Conservation (phyloP, 768 basidiomycete genomes). For the Auricularia sp. region DNA sequence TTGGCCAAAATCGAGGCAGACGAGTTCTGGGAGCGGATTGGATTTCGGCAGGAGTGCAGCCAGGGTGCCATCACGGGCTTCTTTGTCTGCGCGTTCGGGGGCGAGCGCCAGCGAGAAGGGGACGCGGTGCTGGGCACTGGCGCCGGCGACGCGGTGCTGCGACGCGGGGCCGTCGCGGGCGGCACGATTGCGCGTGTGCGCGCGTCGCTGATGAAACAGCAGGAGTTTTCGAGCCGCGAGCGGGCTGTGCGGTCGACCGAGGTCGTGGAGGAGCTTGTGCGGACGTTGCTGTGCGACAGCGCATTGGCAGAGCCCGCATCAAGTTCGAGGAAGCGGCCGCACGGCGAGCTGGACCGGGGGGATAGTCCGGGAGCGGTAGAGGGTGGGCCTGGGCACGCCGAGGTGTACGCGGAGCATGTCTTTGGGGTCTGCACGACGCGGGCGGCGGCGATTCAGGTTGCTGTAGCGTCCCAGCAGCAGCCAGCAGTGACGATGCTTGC, state of each 20-base stretch:
- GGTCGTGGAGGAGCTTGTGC: conserved; percentile 42
- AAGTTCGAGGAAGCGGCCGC: background rate
- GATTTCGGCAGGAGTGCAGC: conserved; percentile 89
- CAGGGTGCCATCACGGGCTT: conserved; percentile 89
- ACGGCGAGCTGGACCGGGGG: background rate
- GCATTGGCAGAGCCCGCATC: background rate
- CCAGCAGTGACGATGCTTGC: conserved; percentile 46
- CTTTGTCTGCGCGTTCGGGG: conserved; percentile 52
- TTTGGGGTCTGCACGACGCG: background rate
- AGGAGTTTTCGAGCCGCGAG: conserved; percentile 66
- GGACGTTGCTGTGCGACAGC: background rate
- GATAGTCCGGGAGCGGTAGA: background rate
- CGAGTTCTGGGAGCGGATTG: conserved; percentile 98
- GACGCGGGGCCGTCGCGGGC: conserved; percentile 38
- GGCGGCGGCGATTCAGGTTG: conserved; percentile 1
- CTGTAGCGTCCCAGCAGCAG: conserved; percentile 9
- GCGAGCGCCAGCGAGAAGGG: conserved; percentile 40
- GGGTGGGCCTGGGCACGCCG: background rate
- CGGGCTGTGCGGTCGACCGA: conserved; percentile 60
- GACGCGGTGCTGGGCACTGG: conserved; percentile 11
- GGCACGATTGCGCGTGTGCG: conserved; percentile 64
- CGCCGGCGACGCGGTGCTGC: conserved; percentile 1
- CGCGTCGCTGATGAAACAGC: conserved; percentile 55
- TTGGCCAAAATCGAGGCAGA: conserved; percentile 50
- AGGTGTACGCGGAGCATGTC: background rate